Conservation (phyloP, 2,329 filamentous ascomycete species). For the Cryphonectria parasitica region DNA sequence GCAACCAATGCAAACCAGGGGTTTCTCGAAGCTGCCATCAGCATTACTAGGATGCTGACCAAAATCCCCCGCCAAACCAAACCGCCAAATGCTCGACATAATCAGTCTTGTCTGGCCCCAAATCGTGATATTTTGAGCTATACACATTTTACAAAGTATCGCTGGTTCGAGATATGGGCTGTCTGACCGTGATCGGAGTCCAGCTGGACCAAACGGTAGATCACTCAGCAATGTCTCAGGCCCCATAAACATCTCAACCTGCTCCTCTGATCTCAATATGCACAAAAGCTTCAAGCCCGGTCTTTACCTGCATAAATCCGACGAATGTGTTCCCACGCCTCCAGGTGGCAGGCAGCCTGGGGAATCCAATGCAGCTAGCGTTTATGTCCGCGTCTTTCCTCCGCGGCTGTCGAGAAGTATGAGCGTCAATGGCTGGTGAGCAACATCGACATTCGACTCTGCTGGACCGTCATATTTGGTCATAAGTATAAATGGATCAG, state of each 20-base stretch:
- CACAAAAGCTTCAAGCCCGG: neutral
- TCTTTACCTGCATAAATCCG: conserved; percentile 2
- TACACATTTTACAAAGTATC: neutral
- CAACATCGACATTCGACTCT: neutral
- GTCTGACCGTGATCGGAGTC: no score
- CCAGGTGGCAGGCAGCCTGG: neutral
- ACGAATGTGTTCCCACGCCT: neutral
- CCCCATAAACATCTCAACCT: neutral
- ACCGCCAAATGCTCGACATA: neutral
- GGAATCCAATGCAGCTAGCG: neutral
- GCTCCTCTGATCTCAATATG: neutral
- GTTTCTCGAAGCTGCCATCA: conserved; percentile 17
- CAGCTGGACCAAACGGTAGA: neutral
- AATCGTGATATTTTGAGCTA: no score
- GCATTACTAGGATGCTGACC: neutral
- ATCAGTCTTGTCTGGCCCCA: neutral
- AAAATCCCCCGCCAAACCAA: neutral
- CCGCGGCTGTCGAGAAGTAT: neutral
- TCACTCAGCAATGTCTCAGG: neutral
- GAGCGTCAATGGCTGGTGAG: neutral
- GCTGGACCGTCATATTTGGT: neutral
- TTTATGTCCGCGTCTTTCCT: conserved; percentile 3
- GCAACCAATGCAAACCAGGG: neutral
- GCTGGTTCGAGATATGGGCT: neutral
- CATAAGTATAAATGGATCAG: neutral